Evolutionary conservation across 495 filamentous ascomycete species (phyloP).

Genomic region (Apodospora peruviana): DNA sequence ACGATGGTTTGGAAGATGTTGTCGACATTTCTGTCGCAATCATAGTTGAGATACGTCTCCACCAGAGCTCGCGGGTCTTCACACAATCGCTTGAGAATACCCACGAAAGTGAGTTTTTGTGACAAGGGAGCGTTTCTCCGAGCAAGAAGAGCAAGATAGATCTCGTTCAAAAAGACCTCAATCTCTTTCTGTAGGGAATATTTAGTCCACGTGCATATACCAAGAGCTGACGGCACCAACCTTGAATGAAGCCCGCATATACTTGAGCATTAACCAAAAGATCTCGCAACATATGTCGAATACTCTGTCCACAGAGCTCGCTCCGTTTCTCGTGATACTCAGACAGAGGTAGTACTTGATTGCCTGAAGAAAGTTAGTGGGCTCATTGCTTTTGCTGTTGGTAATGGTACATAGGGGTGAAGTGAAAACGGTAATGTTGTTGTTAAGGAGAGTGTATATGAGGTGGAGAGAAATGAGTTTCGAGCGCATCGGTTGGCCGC

Average conservation of each 20-base stretch:
- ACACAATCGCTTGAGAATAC: constrained; percentile 74
- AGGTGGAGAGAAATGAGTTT: constrained; percentile 93
- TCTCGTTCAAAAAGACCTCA: constrained; percentile 96
- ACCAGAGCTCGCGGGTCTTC: constrained; percentile 84
- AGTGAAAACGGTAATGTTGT: constrained; percentile 79
- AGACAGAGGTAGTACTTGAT: constrained; percentile 94
- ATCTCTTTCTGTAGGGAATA: constrained; percentile 72
- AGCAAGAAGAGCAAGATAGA: constrained; percentile 91
- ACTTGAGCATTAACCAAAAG: constrained; percentile 92
- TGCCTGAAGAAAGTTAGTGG: constrained; percentile 88
- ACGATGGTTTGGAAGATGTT: constrained; percentile 96
- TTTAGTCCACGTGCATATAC: neutral
- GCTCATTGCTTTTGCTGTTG: constrained; percentile 76
- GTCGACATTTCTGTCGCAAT: constrained; percentile 90
- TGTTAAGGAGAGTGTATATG: constrained; percentile 89
- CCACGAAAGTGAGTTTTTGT: constrained; percentile 89
- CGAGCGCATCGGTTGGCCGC: constrained; percentile 91
- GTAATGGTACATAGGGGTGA: constrained; percentile 85
- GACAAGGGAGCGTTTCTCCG: constrained; percentile 77
- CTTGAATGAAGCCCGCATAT: constrained; percentile 92
- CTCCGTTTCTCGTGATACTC: constrained; percentile 88
- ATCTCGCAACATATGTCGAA: constrained; percentile 97
- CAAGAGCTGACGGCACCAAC: constrained; percentile 40
- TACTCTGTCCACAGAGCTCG: constrained; percentile 81
- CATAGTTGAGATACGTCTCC: constrained; percentile 97